A percentile compares a stretch with the other conserved stretches of the same genome.
These are phyloP conservation scores for Limnomonas spitsbergensis DNA, from an alignment of 139 green algal genomes.

Conservation along the genomic window DNA sequence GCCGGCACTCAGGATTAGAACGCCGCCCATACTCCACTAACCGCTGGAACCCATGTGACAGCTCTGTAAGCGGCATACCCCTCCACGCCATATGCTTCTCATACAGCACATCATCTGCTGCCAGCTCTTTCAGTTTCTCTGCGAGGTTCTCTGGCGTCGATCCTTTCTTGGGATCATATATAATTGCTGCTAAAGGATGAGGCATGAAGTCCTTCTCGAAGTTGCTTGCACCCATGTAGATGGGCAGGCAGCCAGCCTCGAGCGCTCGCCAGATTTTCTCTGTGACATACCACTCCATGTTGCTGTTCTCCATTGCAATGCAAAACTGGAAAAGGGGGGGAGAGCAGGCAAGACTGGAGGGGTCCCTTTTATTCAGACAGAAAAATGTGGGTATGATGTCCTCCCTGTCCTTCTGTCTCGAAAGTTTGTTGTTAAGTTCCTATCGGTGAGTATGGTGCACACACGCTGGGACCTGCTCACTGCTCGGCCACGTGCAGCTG, in stretches of 20 bases:
- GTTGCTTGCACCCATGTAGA: slow-evolving; percentile 34
- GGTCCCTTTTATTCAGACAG: too few species aligned
- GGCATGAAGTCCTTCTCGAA: slow-evolving; percentile 17
- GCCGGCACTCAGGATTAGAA: background rate
- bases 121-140: background rate
- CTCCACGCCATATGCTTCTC: slow-evolving; percentile 23
- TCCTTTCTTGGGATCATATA: background rate
- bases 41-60: slow-evolving; percentile 14
- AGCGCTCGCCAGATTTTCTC: slow-evolving; percentile 34
- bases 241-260: slow-evolving; percentile 28
- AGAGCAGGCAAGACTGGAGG: too few species aligned
- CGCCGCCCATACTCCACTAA: background rate
- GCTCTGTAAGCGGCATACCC: background rate
- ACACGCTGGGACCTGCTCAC: too few species aligned
- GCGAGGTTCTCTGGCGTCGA: background rate
- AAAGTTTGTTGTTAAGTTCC: too few species aligned
- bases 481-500: too few species aligned
- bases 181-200: background rate
- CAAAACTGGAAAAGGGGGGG: slow-evolving; percentile 16
- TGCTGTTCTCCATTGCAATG: slow-evolving; percentile 28
- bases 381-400: too few species aligned
- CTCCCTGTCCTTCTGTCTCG: too few species aligned
- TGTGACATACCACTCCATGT: slow-evolving; percentile 27
- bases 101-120: background rate
- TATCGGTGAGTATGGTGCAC: too few species aligned